These are phyloP conservation scores for Ambrosiella beaveri DNA, from an alignment of 2,329 filamentous ascomycete species.

Conservation along the genomic window DNA sequence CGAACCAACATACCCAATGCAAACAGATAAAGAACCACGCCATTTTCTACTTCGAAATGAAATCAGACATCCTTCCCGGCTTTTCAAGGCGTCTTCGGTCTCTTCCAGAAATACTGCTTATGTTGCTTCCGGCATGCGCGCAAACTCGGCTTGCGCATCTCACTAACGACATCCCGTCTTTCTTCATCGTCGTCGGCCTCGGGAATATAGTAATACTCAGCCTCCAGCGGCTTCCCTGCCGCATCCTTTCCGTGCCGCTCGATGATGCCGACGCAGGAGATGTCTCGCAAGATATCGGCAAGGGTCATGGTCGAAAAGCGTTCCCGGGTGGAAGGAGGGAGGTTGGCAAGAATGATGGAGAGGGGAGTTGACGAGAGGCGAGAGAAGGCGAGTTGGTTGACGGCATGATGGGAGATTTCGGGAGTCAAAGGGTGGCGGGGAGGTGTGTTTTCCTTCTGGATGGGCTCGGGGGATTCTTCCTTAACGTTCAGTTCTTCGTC, in stretches of 20 bases:
- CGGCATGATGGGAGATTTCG: conserved; percentile 60
- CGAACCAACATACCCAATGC: no score
- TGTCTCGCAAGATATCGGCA: conserved; percentile 45
- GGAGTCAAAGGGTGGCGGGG: conserved; percentile 18
- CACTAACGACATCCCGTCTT: conserved; percentile 59
- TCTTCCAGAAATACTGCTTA: conserved; percentile 67
- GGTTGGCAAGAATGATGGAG: conserved; percentile 72
- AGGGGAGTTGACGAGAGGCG: conserved; percentile 81
- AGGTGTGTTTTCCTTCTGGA: neutral
- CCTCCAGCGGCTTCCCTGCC: conserved; percentile 81
- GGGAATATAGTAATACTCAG: conserved; percentile 91
- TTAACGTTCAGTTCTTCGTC: neutral
- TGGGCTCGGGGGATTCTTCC: neutral
- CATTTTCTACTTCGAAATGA: neutral
- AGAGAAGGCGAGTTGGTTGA: conserved; percentile 92
- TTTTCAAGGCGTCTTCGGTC: conserved; percentile 38
- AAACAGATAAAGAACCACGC: no score
- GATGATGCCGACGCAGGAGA: conserved; percentile 74
- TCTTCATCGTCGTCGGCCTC: conserved; percentile 68
- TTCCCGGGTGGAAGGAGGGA: conserved; percentile 49
- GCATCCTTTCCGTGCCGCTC: conserved; percentile 85
- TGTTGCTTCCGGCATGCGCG: conserved; percentile 86
- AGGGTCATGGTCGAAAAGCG: conserved; percentile 46
- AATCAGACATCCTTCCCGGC: neutral
- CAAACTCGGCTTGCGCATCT: conserved; percentile 74